Evolutionary conservation across 2,329 filamentous ascomycete species (phyloP).

Genomic region (Trichoderma afroharzianum): DNA sequence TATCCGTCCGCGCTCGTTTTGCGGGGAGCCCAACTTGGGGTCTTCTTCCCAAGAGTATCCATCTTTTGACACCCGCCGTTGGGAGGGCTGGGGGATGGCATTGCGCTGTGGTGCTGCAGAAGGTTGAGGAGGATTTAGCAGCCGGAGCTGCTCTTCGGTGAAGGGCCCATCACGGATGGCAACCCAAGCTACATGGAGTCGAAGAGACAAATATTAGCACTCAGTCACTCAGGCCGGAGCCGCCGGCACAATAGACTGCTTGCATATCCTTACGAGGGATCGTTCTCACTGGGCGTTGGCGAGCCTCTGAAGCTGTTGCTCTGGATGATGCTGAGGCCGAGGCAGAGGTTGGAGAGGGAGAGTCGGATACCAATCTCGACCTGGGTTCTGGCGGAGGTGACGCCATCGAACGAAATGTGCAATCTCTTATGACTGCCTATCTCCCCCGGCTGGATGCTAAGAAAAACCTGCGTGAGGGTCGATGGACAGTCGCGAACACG

Average conservation of each 20-base stretch:
- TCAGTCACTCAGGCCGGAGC: neutral
- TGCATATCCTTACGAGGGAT: conserved; percentile 27
- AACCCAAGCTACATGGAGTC: conserved; percentile 43
- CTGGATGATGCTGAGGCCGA: neutral
- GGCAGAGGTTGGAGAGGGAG: conserved; percentile 15
- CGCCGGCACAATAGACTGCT: neutral
- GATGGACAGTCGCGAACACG: neutral
- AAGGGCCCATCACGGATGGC: conserved; percentile 43
- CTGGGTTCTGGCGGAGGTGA: conserved; percentile 12
- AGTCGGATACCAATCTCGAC: conserved; percentile 17
- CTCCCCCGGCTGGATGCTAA: neutral
- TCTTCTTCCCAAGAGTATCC: conserved; percentile 44
- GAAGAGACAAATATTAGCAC: neutral
- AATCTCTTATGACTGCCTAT: neutral
- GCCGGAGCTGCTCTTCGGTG: conserved; percentile 35
- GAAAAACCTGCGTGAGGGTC: neutral
- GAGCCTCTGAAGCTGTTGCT: conserved; percentile 18
- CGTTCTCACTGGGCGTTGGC: conserved; percentile 28
- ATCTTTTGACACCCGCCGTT: conserved; percentile 45
- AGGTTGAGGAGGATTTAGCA: conserved; percentile 39
- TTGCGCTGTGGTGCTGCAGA: conserved; percentile 41
- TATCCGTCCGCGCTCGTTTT: conserved; percentile 36
- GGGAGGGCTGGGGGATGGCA: conserved; percentile 36
- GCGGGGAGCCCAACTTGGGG: conserved; percentile 33
- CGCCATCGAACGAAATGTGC: conserved; percentile 10